Base-by-base conservation (phyloP, 2,329 filamentous ascomycete species). In the Fusarium albosuccineum region DNA sequence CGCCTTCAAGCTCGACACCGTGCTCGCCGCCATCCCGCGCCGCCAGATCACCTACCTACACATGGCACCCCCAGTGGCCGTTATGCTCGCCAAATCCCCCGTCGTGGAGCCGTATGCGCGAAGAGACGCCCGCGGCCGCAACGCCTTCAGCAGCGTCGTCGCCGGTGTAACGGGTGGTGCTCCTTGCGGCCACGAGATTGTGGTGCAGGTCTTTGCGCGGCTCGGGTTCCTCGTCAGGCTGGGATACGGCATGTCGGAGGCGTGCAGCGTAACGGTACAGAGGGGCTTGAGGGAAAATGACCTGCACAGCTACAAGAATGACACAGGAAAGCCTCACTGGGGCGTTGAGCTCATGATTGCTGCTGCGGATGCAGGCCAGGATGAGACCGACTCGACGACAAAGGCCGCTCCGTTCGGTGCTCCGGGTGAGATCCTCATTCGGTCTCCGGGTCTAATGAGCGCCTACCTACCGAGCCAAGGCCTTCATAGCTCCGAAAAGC, bases 241-340 rank as follows among this genome's bases (percentile, higher is more conserved):
- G 73, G 91, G 91, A 2, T 93, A 91, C 83, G 92, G 92, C 1
- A 90, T 93, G 86, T 92, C 90, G 11, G 91, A 93, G 77, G 84
- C 82, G 3, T 92, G 91, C 13, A 92, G 89, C 71, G 86, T 89
- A 1, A 80, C 87, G 4, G 79, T 89, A 2, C 87, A 87, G 52
- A 88, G 85, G 74, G 84, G 90, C 53, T 81, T 87, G 1, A 79
- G 74, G 2, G 80, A 86, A 58, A 77, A 71, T 6, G 83, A 82
- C 11, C 79, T 82, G 54, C 56, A 82, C 77, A 67, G 83, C 71
- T 72, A 79, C 36, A 79, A 81, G 5, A 90, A 92, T 9, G 91
- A 90, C 54, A 87, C 88, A 68, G 80, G 91, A 2, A 81, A 83
- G 41, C 82, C 91, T 10, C 92, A 93, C 70, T 88, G 86, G 70